Base-by-base conservation (phyloP, 495 filamentous ascomycete genomes). In the Neurospora tetraspora region DNA sequence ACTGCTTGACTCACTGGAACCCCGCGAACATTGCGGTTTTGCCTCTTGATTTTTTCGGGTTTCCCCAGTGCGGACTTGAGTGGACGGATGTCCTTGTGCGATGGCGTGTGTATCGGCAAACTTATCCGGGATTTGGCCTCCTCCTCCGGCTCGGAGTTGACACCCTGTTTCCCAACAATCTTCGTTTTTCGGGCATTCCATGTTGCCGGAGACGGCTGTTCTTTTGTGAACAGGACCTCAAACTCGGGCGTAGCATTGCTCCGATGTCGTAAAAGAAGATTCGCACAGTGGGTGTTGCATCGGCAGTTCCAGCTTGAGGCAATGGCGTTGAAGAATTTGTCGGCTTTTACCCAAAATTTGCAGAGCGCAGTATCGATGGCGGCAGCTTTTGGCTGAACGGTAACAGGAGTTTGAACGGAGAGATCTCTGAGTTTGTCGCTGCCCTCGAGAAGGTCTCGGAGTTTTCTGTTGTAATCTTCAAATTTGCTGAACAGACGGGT, bases 211-310 rank as follows among this genome's bases (percentile, higher is more conserved):
- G 7, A 34, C 0, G 42, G 1, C 39, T 68, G n/a, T 10, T 34
- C 31, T 7, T 34, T 74, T 1, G 70, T 71, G 16, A 81, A 78
- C 0, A 77, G 43, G 3, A 82, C 47, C 1, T 75, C 71, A n/a
- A 81, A 80, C 40, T 81, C 78, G 14, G 68, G 20, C 39, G 71
- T 72, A 2, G 71, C 71, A 16, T 34, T 72, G 23, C 73, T 80
- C 36, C 77, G 75, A 75, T 83, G 80, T 27, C 80, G 76, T 14
- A 83, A 71, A 5, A 79, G 61, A 3, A 83, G 72, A 18, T 78
- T 80, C 14, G 77, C 78, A 6, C 72, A 72, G 65, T 82, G 80
- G 1, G 72, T 70, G 38, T 77, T 73, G n/a, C 80, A 81, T 3
- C 61, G 69, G 38, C 78, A 82, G 6, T 70, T 59, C 80, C 80